Conservation (phyloP, 2,329 filamentous ascomycete genomes). For the Zasmidium cellare region DNA sequence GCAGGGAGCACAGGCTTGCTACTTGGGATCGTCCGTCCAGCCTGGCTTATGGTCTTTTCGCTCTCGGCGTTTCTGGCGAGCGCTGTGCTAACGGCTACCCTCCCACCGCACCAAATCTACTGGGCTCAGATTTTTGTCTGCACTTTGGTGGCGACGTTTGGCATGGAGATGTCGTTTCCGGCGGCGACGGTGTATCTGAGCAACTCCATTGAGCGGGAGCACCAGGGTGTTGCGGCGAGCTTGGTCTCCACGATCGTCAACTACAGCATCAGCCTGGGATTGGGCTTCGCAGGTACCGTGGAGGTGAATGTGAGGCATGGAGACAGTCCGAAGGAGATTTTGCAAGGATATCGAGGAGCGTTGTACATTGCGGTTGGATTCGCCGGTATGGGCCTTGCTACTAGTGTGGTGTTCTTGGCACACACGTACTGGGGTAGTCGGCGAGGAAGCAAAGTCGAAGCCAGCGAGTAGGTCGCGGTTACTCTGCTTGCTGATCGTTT, state of each 20-base stretch:
- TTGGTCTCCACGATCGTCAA: conserved; percentile 62
- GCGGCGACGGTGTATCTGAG: conserved; percentile 61
- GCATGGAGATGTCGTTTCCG: conserved; percentile 68
- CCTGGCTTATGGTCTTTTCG: conserved; percentile 36
- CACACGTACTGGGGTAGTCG: background rate
- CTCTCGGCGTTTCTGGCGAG: conserved; percentile 44
- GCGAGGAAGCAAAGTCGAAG: no score
- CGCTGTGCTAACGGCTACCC: conserved; percentile 41
- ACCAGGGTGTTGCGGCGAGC: conserved; percentile 54
- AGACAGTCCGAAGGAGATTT: conserved; percentile 32
- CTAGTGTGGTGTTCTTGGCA: background rate
- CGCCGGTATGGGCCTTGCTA: conserved; percentile 21
- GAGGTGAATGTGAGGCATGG: conserved; percentile 49
- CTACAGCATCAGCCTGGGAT: conserved; percentile 64
- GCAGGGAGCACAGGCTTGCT: conserved; percentile 39
- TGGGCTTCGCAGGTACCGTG: conserved; percentile 66
- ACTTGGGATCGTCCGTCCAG: conserved; percentile 20
- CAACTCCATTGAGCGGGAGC: conserved; percentile 47
- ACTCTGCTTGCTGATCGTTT: background rate
- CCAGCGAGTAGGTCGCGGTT: no score
- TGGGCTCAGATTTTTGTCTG: conserved; percentile 65
- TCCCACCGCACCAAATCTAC: conserved; percentile 58
- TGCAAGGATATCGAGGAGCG: conserved; percentile 40
- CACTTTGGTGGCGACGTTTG: conserved; percentile 49
- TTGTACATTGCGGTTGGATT: conserved; percentile 40